These are phyloP conservation scores for Agaricus sinodeliciosus DNA, from an alignment of 768 basidiomycete species.

Conservation along the genomic window DNA sequence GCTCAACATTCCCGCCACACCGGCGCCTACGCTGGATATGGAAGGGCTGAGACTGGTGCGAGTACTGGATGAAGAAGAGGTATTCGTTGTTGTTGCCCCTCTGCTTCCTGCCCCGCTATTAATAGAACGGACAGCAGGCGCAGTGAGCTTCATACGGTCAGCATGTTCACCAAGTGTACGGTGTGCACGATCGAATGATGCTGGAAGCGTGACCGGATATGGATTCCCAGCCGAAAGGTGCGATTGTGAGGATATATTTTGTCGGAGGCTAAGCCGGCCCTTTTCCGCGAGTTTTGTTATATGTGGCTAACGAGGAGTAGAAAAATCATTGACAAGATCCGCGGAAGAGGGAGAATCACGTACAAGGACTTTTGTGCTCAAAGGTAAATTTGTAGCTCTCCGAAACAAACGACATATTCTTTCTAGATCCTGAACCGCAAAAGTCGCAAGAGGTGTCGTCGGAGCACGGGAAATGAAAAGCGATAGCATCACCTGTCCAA, in stretches of 20 bases:
- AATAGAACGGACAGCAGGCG: neutral
- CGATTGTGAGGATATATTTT: neutral
- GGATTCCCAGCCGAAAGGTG: slow-evolving; percentile 12
- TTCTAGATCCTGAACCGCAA: slow-evolving; percentile 57
- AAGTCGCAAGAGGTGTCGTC: slow-evolving; percentile 46
- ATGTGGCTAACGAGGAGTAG: slow-evolving; percentile 33
- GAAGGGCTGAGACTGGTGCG: neutral
- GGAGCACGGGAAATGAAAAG: slow-evolving; percentile 60
- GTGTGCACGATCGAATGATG: slow-evolving; percentile 31
- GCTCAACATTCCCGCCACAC: neutral
- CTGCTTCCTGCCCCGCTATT: neutral
- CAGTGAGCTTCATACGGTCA: slow-evolving; percentile 21
- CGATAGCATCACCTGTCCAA: slow-evolving; percentile 50
- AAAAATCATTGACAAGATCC: neutral
- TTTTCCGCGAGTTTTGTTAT: slow-evolving; percentile 50
- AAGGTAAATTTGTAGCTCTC: slow-evolving; percentile 53
- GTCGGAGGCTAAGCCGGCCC: slow-evolving; percentile 21
- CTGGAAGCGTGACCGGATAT: slow-evolving; percentile 21
- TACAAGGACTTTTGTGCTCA: slow-evolving; percentile 54
- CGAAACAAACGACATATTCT: slow-evolving; percentile 50
- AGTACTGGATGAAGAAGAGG: slow-evolving; percentile 3
- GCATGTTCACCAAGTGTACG: slow-evolving; percentile 25
- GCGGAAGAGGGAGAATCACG: slow-evolving; percentile 16
- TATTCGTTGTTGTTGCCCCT: neutral
- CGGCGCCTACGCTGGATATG: slow-evolving; percentile 10